phyloP scores from a whole-genome alignment of 1,284 basidiomycete genomes.

The Coriolopsis trogii region DNA sequence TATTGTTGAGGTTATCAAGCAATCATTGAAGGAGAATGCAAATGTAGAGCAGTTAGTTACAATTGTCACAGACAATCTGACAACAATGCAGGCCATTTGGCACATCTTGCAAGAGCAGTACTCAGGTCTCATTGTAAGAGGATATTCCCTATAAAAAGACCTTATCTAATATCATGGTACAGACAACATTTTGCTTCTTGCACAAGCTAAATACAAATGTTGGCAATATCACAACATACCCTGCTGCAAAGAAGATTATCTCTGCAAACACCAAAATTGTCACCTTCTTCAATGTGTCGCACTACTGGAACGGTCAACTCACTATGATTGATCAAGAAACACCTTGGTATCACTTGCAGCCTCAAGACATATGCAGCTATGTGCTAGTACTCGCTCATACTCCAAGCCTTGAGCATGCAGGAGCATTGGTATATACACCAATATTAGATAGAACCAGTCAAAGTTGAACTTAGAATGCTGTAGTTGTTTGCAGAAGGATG shows the following conservation, averaged over 20 bases:
- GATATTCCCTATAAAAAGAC: neutral
- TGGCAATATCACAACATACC: neutral
- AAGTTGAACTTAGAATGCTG: neutral
- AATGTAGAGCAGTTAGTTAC: neutral
- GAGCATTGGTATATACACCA: neutral
- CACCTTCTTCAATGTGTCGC: slow-evolving; percentile 35
- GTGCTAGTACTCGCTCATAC: neutral
- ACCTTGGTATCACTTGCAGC: neutral
- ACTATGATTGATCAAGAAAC: slow-evolving; percentile 24
- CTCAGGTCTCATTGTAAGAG: neutral
- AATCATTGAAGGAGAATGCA: neutral
- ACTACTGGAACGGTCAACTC: slow-evolving; percentile 35
- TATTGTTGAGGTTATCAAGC: neutral
- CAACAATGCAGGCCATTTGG: neutral
- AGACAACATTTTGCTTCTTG: neutral
- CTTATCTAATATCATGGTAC: neutral
- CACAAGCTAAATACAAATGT: neutral
- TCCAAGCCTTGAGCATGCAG: neutral
- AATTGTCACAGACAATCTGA: neutral
- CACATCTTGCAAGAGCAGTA: neutral
- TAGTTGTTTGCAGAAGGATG: neutral
- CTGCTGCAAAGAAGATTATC: slow-evolving; percentile 4
- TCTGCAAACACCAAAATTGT: slow-evolving; percentile 27
- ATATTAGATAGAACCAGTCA: too few species aligned
- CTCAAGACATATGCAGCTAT: neutral